phyloP scores from a whole-genome alignment of 129 eudicot species.

The Oenanthe sinensis region DNA sequence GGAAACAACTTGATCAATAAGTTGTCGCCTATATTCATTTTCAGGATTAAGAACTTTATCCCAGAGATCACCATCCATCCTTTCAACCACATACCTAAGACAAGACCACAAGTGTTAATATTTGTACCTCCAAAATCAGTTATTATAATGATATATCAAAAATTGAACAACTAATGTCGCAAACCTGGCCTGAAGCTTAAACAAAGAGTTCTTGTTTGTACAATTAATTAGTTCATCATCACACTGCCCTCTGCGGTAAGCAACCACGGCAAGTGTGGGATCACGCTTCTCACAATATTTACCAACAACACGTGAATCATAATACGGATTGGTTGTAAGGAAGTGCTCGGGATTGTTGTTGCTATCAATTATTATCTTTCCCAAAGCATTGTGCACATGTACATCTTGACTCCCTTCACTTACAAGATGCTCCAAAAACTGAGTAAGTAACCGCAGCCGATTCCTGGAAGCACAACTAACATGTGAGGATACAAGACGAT shows the following conservation, averaged over 20 bases:
- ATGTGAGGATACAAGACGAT: background rate
- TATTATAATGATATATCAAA: background rate
- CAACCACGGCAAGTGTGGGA: constrained; percentile 71
- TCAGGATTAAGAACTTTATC: constrained; percentile 62
- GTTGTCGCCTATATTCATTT: constrained; percentile 58
- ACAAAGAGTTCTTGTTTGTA: constrained; percentile 60
- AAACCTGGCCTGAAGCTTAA: constrained; percentile 61
- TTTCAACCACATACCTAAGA: constrained; percentile 61
- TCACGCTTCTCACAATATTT: constrained; percentile 70
- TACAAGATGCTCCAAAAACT: constrained; percentile 66
- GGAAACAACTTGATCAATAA: constrained; percentile 70
- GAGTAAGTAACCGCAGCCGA: constrained; percentile 59
- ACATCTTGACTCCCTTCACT: constrained; percentile 72
- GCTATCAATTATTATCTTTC: constrained; percentile 62
- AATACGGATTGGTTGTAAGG: constrained; percentile 60
- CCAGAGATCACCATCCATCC: constrained; percentile 73
- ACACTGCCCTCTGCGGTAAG: constrained; percentile 65
- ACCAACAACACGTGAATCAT: constrained; percentile 70
- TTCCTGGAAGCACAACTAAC: constrained; percentile 35
- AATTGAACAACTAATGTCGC: background rate
- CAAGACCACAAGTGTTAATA: background rate
- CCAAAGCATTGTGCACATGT: constrained; percentile 64
- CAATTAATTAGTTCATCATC: constrained; percentile 62
- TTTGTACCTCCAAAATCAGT: background rate
- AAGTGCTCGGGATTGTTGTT: constrained; percentile 64